These are phyloP conservation scores for Eutrema japonicum DNA, from an alignment of 345 rosid genomes.

Conservation along the genomic window DNA sequence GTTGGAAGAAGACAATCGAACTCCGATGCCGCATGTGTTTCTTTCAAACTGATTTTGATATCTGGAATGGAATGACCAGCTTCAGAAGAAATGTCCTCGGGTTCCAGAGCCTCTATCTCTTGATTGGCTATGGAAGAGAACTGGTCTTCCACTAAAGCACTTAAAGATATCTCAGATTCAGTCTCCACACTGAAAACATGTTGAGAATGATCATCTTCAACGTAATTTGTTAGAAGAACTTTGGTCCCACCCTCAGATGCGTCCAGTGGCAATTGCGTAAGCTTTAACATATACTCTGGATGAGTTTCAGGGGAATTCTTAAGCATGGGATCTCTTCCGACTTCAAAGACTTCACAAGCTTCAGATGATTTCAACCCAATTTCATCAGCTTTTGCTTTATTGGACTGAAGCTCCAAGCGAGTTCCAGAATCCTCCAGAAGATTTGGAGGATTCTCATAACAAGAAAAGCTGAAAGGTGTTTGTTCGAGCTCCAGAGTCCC, in stretches of 20 bases:
- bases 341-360: slow-evolving; percentile 7
- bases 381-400: slow-evolving; percentile 16
- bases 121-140: slow-evolving; percentile 26
- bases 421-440: slow-evolving; percentile 1
- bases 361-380: slow-evolving; percentile 12
- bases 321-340: slow-evolving; percentile 10
- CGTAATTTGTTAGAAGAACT: background rate
- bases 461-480: slow-evolving; percentile 16
- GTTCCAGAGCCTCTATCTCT: slow-evolving; percentile 25
- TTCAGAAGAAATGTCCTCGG: slow-evolving; percentile 15
- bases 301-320: background rate
- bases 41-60: slow-evolving; percentile 4
- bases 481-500: slow-evolving; percentile 2
- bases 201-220: slow-evolving; percentile 13
- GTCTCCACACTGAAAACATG: slow-evolving; percentile 26
- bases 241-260: background rate
- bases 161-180: slow-evolving; percentile 37
- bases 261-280: slow-evolving; percentile 15
- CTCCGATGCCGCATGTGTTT: background rate
- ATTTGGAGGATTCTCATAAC: slow-evolving; percentile 12
- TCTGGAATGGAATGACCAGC: background rate
- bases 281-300: background rate
- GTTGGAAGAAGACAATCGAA: background rate
- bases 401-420: slow-evolving; percentile 9
- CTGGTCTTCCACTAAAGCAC: slow-evolving; percentile 34